Base-by-base conservation (phyloP, 2,329 filamentous ascomycete species). In the Colletotrichum abscissum region DNA sequence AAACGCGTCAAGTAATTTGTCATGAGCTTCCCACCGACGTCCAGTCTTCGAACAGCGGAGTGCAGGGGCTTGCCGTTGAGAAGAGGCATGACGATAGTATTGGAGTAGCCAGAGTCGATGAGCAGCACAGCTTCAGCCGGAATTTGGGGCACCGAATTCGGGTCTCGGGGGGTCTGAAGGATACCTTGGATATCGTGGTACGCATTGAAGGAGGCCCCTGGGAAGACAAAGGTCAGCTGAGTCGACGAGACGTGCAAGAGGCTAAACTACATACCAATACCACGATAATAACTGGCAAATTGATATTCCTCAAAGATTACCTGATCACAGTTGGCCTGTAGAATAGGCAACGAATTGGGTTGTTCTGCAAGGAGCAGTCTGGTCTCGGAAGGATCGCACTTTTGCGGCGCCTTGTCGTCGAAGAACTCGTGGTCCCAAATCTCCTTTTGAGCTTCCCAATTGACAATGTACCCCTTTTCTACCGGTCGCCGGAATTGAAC, bases 241-340 rank as follows among this genome's bases (percentile, higher is more conserved):
- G 22, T 57, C 22, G 5, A 4, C 5, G 46, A 14, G 2, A 26
- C 22, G 24, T 54, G 12, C 16, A 28, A 14, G 14, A 8, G 46
- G 9, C 28, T 35, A n/a, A 12, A 26, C 16, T 46, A 30, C 85
- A 72, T 81, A 90, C 94, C 94, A 75, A 94, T 86, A 70, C 90
- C 92, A 74, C 97, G 91, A 76, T 93, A 93, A 83, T 97, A 97
- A 76, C 93, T 93, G 12, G 92, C 90, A 82, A 99, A 99, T 2
- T 94, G 94, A 85, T 97, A 99, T 81, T 98, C 95, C 80, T 99
- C 97, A 86, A 99, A 98, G 1, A 98, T 91, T 80, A 99, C 95
- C 85, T 99, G 96, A 79, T 99, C 97, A 77, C 94, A 95, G 81
- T 98, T 97, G 52, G 92, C 90, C 82, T 98, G 95, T 75, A 99